Evolutionary conservation across 352 stramenopile genomes (phyloP), one percentile per base, ranked within the genome.

Genomic region (Aphanomyces euteiches): DNA sequence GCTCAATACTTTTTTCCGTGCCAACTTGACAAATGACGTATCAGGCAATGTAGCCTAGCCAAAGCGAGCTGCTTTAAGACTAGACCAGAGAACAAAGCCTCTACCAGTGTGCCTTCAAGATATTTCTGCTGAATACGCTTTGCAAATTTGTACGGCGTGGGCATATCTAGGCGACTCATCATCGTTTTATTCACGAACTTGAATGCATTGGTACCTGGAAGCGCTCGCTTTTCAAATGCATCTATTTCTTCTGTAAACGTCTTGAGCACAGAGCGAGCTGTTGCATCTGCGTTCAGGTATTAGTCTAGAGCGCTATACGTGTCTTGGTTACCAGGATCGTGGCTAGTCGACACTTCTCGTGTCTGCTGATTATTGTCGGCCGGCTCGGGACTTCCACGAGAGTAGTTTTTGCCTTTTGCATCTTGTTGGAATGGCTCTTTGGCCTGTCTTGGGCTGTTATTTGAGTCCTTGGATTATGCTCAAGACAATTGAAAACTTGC

Each of bases 1-100:
- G 3, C 6, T 45, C 28, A 19, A 43, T 4, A 47, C 54, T 58
- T 70, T 70, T 36, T 70, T 67, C n/a, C 59, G 59, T 5, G 54
- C 64, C 39, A 70, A 61, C 48, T 19, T 37, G 8, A 70, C 64
- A 54, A 70, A 70, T 2, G 64, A 36, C n/a, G 64, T 63, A n/a
- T 7, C 10, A n/a, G 64, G 13, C 2, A 61, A 15, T n/a, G 47
- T 8, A 6, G 37, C 54, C 64, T 70, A 61, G 38, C 5, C 56
- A 45, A 15, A 3, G 7, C 15, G 1, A 40, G 4, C 13, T 53
- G 1, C 13, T 1, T 53, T 2, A 36, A 58, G 1, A 58, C 17
- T 12, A 58, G 2, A 34, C 6, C 5, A 50, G 3, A 19, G 5
- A 12, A 10, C 37, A 53, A 40, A 15, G 19, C 10, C 57, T 21